Conservation (phyloP, 1,139 yeast genomes). For the Lodderomyces parapsilosis region DNA sequence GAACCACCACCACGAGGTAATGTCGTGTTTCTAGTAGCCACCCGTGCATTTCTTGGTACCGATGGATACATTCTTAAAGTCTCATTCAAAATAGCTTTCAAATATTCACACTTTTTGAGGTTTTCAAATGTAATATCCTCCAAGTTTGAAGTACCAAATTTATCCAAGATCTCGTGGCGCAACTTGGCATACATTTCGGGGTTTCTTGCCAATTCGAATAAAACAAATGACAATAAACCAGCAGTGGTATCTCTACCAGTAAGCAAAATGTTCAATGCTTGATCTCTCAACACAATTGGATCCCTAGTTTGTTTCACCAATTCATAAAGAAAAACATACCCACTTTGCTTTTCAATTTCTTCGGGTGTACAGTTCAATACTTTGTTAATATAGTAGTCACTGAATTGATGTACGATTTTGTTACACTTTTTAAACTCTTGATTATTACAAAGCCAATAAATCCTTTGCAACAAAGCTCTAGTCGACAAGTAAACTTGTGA, state of each 20-base stretch:
- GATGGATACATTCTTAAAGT: slow-evolving; percentile 51
- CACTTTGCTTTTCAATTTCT: slow-evolving; percentile 24
- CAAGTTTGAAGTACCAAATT: slow-evolving; percentile 23
- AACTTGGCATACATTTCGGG: slow-evolving; percentile 36
- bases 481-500: slow-evolving; percentile 30
- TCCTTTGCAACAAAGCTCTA: slow-evolving; percentile 28
- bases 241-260: slow-evolving; percentile 53
- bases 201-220: slow-evolving; percentile 42
- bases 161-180: slow-evolving; percentile 28
- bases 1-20: slow-evolving; percentile 56
- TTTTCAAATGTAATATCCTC: slow-evolving; percentile 35
- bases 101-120: slow-evolving; percentile 44
- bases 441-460: slow-evolving; percentile 26
- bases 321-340: slow-evolving; percentile 45
- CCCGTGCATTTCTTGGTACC: slow-evolving; percentile 48
- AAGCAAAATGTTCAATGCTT: slow-evolving; percentile 42
- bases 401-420: slow-evolving; percentile 27
- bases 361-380: slow-evolving; percentile 28
- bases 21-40: slow-evolving; percentile 42
- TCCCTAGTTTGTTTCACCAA: slow-evolving; percentile 45
- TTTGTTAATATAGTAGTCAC: slow-evolving; percentile 26
- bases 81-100: slow-evolving; percentile 48
- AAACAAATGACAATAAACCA: slow-evolving; percentile 44
- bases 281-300: slow-evolving; percentile 42
- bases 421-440: slow-evolving; percentile 21